These are phyloP conservation scores for Astragalus glycyphyllos DNA, from an alignment of 306 rosid genomes.

Conservation along the genomic window DNA sequence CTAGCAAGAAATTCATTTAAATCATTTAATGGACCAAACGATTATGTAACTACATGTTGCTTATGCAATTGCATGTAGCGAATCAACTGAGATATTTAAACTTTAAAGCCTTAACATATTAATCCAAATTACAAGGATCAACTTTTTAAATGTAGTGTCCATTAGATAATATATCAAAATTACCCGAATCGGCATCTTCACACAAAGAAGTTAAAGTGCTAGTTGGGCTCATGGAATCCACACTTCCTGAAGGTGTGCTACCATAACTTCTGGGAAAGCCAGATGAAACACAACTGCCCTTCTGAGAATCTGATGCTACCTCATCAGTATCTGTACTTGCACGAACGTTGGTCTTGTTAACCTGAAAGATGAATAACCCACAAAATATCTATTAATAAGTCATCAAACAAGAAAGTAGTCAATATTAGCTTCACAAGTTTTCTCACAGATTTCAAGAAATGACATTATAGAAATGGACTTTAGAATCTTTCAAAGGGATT, in stretches of 20 bases:
- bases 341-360: conserved; percentile 70
- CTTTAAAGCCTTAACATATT: conserved; percentile 25
- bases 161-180: conserved; percentile 41
- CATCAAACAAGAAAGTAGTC: conserved; percentile 22
- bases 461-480: conserved; percentile 15
- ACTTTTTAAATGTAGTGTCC: conserved; percentile 16
- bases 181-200: conserved; percentile 93
- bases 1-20: conserved; percentile 48
- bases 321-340: conserved; percentile 54
- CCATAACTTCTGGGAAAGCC: conserved; percentile 56
- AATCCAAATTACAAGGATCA: conserved; percentile 32
- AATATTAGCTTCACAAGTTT: conserved; percentile 34
- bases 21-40: conserved; percentile 33
- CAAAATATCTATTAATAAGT: conserved; percentile 33
- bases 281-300: conserved; percentile 63
- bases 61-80: conserved; percentile 1
- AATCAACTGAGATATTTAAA: conserved; percentile 27
- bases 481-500: conserved; percentile 17
- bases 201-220: conserved; percentile 73
- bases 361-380: conserved; percentile 53
- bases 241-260: conserved; percentile 60
- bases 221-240: conserved; percentile 78
- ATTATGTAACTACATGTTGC: background rate
- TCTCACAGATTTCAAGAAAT: conserved; percentile 32
- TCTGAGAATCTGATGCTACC: conserved; percentile 57